Evolutionary conservation across 768 basidiomycete species (phyloP), one percentile per base, ranked within the genome.

Genomic region (Cantharellus anzutake): DNA sequence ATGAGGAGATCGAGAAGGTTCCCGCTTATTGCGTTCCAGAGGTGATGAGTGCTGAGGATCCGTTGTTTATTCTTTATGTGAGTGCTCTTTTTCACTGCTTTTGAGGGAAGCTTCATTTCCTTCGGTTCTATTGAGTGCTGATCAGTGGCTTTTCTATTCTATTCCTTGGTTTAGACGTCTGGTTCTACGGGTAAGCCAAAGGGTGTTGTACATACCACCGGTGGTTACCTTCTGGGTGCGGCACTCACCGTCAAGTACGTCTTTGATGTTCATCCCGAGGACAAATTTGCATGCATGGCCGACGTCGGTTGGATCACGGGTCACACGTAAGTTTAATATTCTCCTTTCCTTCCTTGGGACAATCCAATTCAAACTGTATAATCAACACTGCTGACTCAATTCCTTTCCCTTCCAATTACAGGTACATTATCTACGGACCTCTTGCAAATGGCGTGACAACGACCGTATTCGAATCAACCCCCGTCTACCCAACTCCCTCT

Each of bases 281-380:
- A 97, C 73, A 82, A 78, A 65, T 97, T 93, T 70, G 96, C 84
- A 1, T 98, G 94, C 75, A 92, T 97, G 93, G 94, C 94, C 60
- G 94, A 99, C 68, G 78, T 99, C 58, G 94, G 94, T 66, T 98
- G 94, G 94, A 94, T 98, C 73, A 98, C 94, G 2, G 93, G 93
- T 16, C 91, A 96, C 73, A 87, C 86, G 73, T 87, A 61, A 65
- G 71, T 67, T 11, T 37, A 48, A 11, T 48, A 48, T 48, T 48
- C 44, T 1, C 44, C 11, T 29, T 48, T 11, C 44, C 29, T 48
- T 48, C 20, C 20, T 29, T 29, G 20, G 20, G 44, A 29, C 44
- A 29, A 29, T 48, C 44, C 44, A 48, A 48, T 11, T 29, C 20
- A 48, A 29, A 11, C 11, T 48, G 1, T 11, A 11, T 48, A 29